Evolutionary conservation across 2,329 filamentous ascomycete species (phyloP).

Genomic region (Graphium sp.): DNA sequence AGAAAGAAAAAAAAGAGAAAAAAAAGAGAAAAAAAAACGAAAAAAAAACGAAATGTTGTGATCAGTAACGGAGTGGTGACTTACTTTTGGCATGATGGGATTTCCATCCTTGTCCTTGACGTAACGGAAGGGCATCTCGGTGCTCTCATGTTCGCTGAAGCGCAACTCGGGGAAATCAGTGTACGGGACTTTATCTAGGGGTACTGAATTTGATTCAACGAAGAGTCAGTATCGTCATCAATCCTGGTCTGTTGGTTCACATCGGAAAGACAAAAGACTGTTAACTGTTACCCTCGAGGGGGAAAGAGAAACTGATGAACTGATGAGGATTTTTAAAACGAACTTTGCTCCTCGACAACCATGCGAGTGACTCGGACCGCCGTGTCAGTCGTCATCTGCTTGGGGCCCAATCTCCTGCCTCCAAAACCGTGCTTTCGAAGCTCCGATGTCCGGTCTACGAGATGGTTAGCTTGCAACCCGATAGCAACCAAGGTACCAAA

Average conservation of each 20-base stretch:
- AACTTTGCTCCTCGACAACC: conserved; percentile 71
- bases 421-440: conserved; percentile 84
- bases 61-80: conserved; percentile 8
- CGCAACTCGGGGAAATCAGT: conserved; percentile 79
- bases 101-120: conserved; percentile 59
- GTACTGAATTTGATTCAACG: conserved; percentile 34
- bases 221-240: too few species aligned
- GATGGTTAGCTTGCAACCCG: too few species aligned
- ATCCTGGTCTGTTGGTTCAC: too few species aligned
- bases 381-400: conserved; percentile 98
- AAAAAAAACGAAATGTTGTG: conserved; percentile 1
- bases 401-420: conserved; percentile 71
- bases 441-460: conserved; percentile 79
- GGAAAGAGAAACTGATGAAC: not conserved
- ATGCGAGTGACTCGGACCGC: conserved; percentile 86
- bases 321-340: conserved; percentile 12
- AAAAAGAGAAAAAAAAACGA: not conserved
- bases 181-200: conserved; percentile 65
- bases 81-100: conserved; percentile 82
- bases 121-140: conserved; percentile 96
- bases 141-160: conserved; percentile 83
- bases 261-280: too few species aligned
- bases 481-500: too few species aligned
- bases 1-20: not conserved
- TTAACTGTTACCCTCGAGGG: too few species aligned